These are phyloP conservation scores for Boletellus ananiceps DNA, from an alignment of 768 basidiomycete species.

Conservation along the genomic window DNA sequence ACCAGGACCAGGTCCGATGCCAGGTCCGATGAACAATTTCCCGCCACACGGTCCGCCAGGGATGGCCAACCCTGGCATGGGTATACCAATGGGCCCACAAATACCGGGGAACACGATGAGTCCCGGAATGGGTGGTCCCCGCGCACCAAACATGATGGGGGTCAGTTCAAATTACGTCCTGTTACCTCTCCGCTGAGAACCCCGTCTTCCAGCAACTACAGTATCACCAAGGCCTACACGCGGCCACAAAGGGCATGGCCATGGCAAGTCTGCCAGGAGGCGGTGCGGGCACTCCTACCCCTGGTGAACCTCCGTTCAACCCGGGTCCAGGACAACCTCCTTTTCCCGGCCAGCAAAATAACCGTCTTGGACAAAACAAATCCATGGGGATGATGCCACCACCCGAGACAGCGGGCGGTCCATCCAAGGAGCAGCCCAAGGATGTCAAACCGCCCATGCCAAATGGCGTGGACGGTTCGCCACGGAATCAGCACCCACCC, in stretches of 20 bases:
- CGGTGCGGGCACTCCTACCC: constrained; percentile 41
- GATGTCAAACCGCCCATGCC: constrained; percentile 29
- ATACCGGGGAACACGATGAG: constrained; percentile 31
- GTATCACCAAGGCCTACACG: constrained; percentile 38
- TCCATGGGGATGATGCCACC: constrained; percentile 47
- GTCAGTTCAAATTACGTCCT: constrained; percentile 13
- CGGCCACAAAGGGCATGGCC: constrained; percentile 32
- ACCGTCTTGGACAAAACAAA: constrained; percentile 29
- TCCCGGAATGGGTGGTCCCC: constrained; percentile 34
- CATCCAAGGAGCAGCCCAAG: constrained; percentile 30
- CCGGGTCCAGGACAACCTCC: constrained; percentile 30
- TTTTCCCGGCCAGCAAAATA: constrained; percentile 33
- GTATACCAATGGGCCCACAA: constrained; percentile 33
- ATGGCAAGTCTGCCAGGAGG: constrained; percentile 28
- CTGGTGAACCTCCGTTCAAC: constrained; percentile 42
- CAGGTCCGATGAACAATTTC: constrained; percentile 34
- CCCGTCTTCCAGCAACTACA: constrained; percentile 22
- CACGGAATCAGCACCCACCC: constrained; percentile 37
- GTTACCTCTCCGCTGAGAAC: constrained; percentile 7
- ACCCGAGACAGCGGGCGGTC: constrained; percentile 44
- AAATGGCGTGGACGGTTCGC: constrained; percentile 37
- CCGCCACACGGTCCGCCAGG: constrained; percentile 26
- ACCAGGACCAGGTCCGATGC: constrained; percentile 27
- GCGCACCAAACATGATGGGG: constrained; percentile 28
- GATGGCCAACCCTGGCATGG: constrained; percentile 32